Evolutionary conservation across 192 early-diverging fungal genomes (phyloP).

Genomic region (Podila verticillata): DNA sequence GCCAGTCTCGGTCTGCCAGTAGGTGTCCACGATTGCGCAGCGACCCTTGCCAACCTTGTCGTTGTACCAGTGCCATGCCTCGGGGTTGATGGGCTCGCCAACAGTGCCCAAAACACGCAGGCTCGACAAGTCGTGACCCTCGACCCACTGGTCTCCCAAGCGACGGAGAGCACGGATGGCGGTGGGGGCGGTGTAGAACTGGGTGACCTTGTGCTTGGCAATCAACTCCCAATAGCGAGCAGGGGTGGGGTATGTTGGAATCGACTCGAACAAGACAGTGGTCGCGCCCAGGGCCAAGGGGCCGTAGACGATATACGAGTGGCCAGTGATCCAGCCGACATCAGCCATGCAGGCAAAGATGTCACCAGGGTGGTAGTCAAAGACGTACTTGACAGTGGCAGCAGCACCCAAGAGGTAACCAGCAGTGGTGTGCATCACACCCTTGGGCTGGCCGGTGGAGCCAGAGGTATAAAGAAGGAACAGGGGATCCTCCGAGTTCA

Average conservation of each 20-base stretch:
- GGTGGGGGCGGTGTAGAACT: conserved; percentile 98
- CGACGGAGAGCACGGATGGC: conserved; percentile 96
- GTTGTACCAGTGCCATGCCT: conserved; percentile 98
- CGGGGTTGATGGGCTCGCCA: conserved; percentile 98
- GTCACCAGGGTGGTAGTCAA: conserved; percentile 92
- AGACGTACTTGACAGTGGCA: conserved; percentile 89
- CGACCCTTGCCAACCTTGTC: conserved; percentile 85
- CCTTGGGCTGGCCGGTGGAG: conserved; percentile 91
- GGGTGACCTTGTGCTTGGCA: conserved; percentile 91
- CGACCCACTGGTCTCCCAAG: conserved; percentile 81
- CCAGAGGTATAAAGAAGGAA: conserved; percentile 97
- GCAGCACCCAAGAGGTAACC: conserved; percentile 95
- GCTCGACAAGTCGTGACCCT: conserved; percentile 80
- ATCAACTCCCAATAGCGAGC: conserved; percentile 86
- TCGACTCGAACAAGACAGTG: conserved; percentile 93
- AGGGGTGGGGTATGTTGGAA: conserved; percentile 93
- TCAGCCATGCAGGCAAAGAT: conserved; percentile 96
- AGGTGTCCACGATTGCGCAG: conserved; percentile 97
- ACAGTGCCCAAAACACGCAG: conserved; percentile 94
- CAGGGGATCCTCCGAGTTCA: conserved; percentile 92
- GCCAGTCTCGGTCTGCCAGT: conserved; percentile 95
- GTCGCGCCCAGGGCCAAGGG: conserved; percentile 88
- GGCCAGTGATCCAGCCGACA: conserved; percentile 91
- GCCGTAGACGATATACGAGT: conserved; percentile 94
- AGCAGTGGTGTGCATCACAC: conserved; percentile 93